A percentile compares a stretch with the other conserved stretches of the same genome.
Evolutionary conservation across 1,284 basidiomycete genomes (phyloP).

Genomic region (Wallemia hederae): DNA sequence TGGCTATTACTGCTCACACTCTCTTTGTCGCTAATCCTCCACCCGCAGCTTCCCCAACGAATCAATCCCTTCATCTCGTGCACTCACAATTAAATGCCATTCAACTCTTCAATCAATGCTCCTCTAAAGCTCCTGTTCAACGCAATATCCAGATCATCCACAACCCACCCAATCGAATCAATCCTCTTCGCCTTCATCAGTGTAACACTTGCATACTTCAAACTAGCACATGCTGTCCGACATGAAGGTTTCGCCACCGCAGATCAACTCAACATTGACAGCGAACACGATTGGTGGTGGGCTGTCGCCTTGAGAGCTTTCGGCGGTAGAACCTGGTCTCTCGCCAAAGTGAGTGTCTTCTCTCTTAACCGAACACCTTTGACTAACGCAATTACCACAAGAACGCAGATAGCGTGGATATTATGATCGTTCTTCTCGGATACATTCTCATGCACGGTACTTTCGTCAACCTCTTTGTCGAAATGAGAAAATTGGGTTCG

Average conservation of each 20-base stretch:
- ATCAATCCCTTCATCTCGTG: no score
- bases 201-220: not conserved
- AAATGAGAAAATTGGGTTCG: constrained; percentile 57
- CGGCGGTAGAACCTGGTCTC: not conserved
- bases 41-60: no score
- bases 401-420: constrained; percentile 86
- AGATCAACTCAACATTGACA: not conserved
- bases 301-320: not conserved
- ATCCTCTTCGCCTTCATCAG: not conserved
- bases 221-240: not conserved
- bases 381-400: constrained; percentile 12
- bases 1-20: no score
- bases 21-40: no score
- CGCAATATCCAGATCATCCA: not conserved
- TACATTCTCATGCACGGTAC: constrained; percentile 90
- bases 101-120: not conserved
- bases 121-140: not conserved
- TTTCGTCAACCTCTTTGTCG: constrained; percentile 64
- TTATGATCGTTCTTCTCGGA: constrained; percentile 75
- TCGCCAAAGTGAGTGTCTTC: not conserved
- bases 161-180: not conserved
- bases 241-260: not conserved
- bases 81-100: not conserved
- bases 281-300: not conserved
- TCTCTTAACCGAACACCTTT: not conserved